Evolutionary conservation across 2,329 filamentous ascomycete genomes (phyloP).

Genomic region (Penicillium frequentans): DNA sequence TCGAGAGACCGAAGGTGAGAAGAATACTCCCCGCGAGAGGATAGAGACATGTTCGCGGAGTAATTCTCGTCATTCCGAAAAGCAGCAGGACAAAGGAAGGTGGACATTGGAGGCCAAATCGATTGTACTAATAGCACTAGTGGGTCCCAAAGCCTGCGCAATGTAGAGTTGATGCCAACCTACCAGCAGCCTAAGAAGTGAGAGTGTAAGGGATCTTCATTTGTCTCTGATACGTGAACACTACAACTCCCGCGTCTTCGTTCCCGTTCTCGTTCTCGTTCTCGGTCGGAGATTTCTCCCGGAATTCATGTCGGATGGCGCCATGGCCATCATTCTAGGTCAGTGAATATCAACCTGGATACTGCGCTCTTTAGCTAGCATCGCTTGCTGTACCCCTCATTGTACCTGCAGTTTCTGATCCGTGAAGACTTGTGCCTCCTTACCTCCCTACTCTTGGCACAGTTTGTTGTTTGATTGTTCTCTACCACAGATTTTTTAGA

Average conservation of each 20-base stretch:
- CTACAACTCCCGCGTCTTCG: not conserved
- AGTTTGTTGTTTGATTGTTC: not conserved
- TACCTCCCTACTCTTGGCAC: not conserved
- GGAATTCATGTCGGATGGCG: not conserved
- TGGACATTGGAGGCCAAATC: not conserved
- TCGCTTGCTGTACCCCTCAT: not conserved
- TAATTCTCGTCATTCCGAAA: not conserved
- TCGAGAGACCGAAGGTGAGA: conserved; percentile 5
- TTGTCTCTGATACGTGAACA: not conserved
- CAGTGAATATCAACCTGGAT: not conserved
- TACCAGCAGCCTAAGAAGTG: not conserved
- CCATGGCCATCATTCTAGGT: not conserved
- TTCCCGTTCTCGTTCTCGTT: not conserved
- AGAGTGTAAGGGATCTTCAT: not conserved
- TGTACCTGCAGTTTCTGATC: not conserved
- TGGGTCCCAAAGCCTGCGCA: not conserved
- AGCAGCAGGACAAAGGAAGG: not conserved
- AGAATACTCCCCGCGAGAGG: not conserved
- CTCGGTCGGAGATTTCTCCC: not conserved
- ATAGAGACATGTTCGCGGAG: not conserved
- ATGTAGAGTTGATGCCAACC: not conserved
- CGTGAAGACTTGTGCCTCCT: not conserved
- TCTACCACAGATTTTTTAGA: not conserved
- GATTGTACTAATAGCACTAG: not conserved
- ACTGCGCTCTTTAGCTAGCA: not conserved